Evolutionary conservation across 352 stramenopile genomes (phyloP), one percentile per base, ranked within the genome.

Genomic region (Albugo candida): DNA sequence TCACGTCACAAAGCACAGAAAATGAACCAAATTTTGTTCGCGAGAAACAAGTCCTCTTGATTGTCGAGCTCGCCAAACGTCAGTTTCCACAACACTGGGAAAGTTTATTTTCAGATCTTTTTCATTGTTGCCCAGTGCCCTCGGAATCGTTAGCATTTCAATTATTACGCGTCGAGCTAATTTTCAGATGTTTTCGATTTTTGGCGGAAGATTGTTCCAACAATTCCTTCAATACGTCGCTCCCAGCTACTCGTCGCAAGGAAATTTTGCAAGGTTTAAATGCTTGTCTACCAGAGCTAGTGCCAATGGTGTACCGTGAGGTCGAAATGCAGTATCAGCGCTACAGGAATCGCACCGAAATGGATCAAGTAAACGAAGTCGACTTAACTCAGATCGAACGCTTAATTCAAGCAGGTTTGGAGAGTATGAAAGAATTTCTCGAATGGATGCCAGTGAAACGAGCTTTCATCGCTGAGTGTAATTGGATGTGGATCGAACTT

Each of bases 21-120:
- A 52, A 63, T 52, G 69, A 83, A 39, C 75, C 75, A 0, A 60
- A 71, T 16, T 87, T 80, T 48, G 50, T 87, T 13, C 65, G 69
- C 13, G 75, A 87, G 59, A 87, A 87, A 58, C 81, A 84, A 24
- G 75, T 87, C 3, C 49, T 67, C 48, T 64, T 87, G 8, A 41
- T 87, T 36, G 64, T 72, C 1, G 61, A 81, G 51, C 73, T 87
- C 11, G 75, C 70, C 19, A 87, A 87, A 61, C 59, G 75, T 1
- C 70, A 83, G 56, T 87, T 87, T 49, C 75, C 75, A n/a, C 75
- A 87, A 58, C 75, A 70, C 5, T 87, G 72, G 70, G 70, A 71
- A 1, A 60, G 83, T 17, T 61, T 86, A 13, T 47, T 86, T 20
- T 55, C 69, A 4, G 70, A 83, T 21, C 31, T 87, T 36, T 31